Conservation (phyloP, 1,284 basidiomycete species). For the Rhodotorula sp. region DNA sequence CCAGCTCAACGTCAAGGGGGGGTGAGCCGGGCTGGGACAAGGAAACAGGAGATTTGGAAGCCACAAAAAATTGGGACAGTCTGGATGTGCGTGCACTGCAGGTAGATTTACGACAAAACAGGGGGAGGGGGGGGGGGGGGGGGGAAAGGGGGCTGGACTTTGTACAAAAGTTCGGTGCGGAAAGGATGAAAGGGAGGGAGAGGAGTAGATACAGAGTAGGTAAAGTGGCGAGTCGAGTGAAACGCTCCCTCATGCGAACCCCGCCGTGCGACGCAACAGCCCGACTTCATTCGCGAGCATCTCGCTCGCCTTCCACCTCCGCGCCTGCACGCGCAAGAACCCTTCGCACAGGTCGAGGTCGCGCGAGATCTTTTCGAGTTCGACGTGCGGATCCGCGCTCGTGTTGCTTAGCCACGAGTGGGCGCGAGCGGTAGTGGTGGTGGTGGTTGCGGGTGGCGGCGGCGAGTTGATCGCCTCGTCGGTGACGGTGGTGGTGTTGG, state of each 20-base stretch:
- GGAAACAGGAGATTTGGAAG: no score
- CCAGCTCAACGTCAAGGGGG: no score
- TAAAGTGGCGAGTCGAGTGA: background rate
- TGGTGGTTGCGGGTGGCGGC: background rate
- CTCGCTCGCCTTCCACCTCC: conserved; percentile 10
- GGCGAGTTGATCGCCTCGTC: no score
- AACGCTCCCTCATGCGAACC: background rate
- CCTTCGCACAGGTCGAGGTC: conserved; percentile 22
- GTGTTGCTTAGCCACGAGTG: no score
- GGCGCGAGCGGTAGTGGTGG: background rate
- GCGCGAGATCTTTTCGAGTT: background rate
- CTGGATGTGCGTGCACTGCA: background rate
- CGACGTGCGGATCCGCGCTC: background rate
- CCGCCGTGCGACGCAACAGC: conserved; percentile 18
- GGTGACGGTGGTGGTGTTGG: no score
- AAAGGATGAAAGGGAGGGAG: background rate
- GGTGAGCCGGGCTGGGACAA: no score
- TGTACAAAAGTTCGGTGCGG: no score
- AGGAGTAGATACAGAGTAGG: background rate
- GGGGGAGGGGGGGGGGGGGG: no score
- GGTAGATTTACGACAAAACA: background rate
- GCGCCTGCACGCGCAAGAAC: conserved; percentile 8
- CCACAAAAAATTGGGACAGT: no score
- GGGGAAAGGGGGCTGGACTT: no score
- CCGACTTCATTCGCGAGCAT: conserved; percentile 17